A percentile compares a stretch with the other conserved stretches of the same genome.
Evolutionary conservation across 108 stramenopile species (phyloP).

Genomic region (Nitzschia sp.): DNA sequence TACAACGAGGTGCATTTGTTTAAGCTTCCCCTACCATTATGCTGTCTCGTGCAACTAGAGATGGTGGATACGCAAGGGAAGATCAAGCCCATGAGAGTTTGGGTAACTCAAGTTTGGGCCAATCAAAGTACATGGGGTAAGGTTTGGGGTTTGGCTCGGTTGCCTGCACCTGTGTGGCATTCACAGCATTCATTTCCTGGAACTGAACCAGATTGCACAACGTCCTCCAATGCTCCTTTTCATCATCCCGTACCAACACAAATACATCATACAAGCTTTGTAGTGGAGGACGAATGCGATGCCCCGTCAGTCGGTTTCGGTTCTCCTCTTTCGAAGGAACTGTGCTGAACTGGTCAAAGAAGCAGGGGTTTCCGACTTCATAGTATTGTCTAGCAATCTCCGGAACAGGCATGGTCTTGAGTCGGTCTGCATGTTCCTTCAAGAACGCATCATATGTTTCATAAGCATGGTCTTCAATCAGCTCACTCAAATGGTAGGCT

Average conservation of each 20-base stretch:
- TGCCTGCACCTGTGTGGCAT: conserved; percentile 30
- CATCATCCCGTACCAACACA: conserved; percentile 81
- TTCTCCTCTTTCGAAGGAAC: conserved; percentile 1
- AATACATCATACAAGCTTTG: conserved; percentile 84
- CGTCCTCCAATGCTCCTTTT: conserved; percentile 71
- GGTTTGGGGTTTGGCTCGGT: conserved; percentile 21
- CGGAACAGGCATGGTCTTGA: conserved; percentile 65
- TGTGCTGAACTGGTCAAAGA: conserved; percentile 76
- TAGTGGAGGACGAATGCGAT: conserved; percentile 43
- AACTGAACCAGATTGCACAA: conserved; percentile 62
- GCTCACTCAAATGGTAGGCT: conserved; percentile 82
- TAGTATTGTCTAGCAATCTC: conserved; percentile 75
- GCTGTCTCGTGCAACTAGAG: too few relatives aligned
- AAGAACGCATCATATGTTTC: conserved; percentile 80
- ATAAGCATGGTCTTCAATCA: conserved; percentile 85
- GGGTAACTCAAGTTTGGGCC: too few relatives aligned
- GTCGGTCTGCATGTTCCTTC: conserved; percentile 49
- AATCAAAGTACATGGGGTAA: not conserved
- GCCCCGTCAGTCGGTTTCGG: not conserved
- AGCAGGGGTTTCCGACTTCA: conserved; percentile 67
- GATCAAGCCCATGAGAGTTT: too few relatives aligned
- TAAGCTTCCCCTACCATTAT: too few relatives aligned
- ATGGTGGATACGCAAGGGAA: too few relatives aligned
- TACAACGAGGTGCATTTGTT: too few relatives aligned
- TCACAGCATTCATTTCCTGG: conserved; percentile 56